Conservation (phyloP, 2,329 filamentous ascomycete species). For the Penicillium sp. region DNA sequence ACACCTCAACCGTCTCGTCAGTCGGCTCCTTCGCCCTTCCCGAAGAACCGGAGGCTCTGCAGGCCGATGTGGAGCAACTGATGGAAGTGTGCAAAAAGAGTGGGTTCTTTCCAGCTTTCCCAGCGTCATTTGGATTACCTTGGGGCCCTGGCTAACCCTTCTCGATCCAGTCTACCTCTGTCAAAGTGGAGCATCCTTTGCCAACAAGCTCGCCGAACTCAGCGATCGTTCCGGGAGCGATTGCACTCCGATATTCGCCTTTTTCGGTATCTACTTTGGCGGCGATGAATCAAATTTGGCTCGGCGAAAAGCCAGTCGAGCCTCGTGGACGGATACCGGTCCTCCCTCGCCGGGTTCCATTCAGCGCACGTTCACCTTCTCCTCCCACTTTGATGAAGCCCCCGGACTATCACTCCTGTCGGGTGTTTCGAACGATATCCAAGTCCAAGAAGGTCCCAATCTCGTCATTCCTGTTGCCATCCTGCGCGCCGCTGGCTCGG, state of each 20-base stretch:
- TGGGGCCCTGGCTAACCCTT: slow-evolving; percentile 11
- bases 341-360: slow-evolving; percentile 33
- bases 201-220: slow-evolving; percentile 53
- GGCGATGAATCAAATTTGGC: slow-evolving; percentile 38
- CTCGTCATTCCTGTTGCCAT: slow-evolving; percentile 52
- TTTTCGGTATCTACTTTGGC: slow-evolving; percentile 51
- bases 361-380: slow-evolving; percentile 43
- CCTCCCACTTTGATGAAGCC: slow-evolving; percentile 45
- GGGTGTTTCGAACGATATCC: slow-evolving; percentile 50
- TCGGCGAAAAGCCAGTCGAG: slow-evolving; percentile 31
- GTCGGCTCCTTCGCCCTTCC: slow-evolving; percentile 29
- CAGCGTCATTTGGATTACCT: too few species aligned
- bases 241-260: slow-evolving; percentile 55
- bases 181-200: slow-evolving; percentile 52
- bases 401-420: slow-evolving; percentile 50
- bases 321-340: slow-evolving; percentile 30
- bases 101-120: slow-evolving; percentile 31
- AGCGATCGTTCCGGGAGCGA: slow-evolving; percentile 46
- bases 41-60: slow-evolving; percentile 46
- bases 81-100: slow-evolving; percentile 54
- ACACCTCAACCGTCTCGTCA: slow-evolving; percentile 26
- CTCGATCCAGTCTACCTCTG: slow-evolving; percentile 52
- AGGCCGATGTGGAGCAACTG: slow-evolving; percentile 50
- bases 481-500: slow-evolving; percentile 33
- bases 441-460: slow-evolving; percentile 49